A percentile compares a stretch with the other conserved stretches of the same genome.
phyloP scores from a whole-genome alignment of 164 flowering plant genomes.

The Macadamia tetraphylla region DNA sequence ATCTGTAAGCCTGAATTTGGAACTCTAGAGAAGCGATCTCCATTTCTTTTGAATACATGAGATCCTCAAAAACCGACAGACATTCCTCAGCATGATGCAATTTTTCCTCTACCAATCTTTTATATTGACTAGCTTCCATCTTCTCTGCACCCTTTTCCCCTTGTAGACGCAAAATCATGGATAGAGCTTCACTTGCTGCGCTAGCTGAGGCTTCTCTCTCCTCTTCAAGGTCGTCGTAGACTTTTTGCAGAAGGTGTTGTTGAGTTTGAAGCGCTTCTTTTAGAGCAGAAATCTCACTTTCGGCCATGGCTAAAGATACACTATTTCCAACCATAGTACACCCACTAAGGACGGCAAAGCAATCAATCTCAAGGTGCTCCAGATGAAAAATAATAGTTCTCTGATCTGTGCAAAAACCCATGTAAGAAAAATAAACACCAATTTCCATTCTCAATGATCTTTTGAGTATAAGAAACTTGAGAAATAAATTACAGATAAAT shows the following conservation, averaged over 20 bases:
- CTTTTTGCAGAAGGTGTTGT: constrained; percentile 63
- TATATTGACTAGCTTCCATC: constrained; percentile 86
- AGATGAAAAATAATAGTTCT: not conserved
- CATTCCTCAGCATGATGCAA: constrained; percentile 63
- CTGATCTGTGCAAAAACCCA: not conserved
- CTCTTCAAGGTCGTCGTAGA: constrained; percentile 62
- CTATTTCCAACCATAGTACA: constrained; percentile 26
- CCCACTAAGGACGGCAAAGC: not conserved
- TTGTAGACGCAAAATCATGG: constrained; percentile 84
- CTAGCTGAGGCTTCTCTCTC: constrained; percentile 83
- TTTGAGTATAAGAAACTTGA: not conserved
- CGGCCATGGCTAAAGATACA: constrained; percentile 12
- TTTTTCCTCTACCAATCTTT: constrained; percentile 82
- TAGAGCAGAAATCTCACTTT: constrained; percentile 33
- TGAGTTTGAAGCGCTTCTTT: constrained; percentile 64
- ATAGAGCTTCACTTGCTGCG: constrained; percentile 74
- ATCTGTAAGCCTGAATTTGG: constrained; percentile 68
- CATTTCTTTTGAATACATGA: constrained; percentile 70
- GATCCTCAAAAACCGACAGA: constrained; percentile 48
- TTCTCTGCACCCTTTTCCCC: constrained; percentile 70
- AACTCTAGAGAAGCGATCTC: constrained; percentile 68
- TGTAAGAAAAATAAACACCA: not conserved
- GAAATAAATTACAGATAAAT: not conserved
- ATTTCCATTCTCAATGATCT: not conserved
- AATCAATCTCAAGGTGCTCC: not conserved